Base-by-base conservation (phyloP, 2,329 filamentous ascomycete species). In the Sphaerulina vaccinii region DNA sequence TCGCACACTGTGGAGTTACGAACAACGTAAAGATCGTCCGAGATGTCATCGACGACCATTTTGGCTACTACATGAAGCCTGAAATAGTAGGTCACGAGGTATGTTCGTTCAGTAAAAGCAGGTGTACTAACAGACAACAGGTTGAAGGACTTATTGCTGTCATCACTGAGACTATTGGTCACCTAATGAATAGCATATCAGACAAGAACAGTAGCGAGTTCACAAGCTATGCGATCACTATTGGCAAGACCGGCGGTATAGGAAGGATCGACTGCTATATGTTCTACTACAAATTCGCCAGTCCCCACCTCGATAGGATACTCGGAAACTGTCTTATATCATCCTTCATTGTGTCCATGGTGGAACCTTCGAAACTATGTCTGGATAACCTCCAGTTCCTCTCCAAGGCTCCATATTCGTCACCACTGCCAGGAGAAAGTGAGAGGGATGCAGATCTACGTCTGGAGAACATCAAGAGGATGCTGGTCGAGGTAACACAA, bases 281-380 rank as follows among this genome's bases (percentile, higher is more conserved):
- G 33, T 54, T 54, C 47, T 54, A 54, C 47, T 54, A 54, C 41
- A 40, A 45, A 21, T 54, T 54, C 19, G 40, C 38, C 23, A 51
- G 41, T 27, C 39, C 24, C 18, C 33, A 44, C 8, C 38, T 51
- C 7, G 23, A 24, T 1, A 36, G 24, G 11, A 45, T 54, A 18
- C 27, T 46, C 22, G 42, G 50, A 1, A 49, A 54, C n/a, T 51
- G 52, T 15, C 35, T 54, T 21, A 45, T 54, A n/a, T 51, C 52
- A 0, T 54, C 52, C 4, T 35, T 54, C 10, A 39, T 54, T 7
- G 38, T 54, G 8, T 54, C 52, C 5, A 19, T 32, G 5, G 47
- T 46, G 21, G 48, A 49, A 18, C 32, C 47, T 5, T 29, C 52
- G 10, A 47, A 49, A 13, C 5, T 54, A 6, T 22, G 37, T 32